phyloP scores from a whole-genome alignment of 2,329 filamentous ascomycete species.

The Fusarium humuli region DNA sequence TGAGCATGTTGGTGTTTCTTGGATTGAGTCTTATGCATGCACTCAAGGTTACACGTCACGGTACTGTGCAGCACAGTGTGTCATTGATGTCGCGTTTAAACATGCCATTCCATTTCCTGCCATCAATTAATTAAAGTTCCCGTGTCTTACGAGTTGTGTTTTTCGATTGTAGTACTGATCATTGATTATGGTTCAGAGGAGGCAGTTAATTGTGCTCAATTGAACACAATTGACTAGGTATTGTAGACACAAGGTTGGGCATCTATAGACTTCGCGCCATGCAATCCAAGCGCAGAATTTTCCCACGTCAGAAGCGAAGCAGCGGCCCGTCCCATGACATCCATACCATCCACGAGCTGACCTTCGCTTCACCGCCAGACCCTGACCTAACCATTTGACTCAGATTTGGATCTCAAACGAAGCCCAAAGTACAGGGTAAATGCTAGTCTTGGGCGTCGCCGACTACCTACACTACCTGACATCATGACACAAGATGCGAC shows the following conservation, averaged over 20 bases:
- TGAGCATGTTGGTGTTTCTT: not conserved
- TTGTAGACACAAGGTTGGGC: not conserved
- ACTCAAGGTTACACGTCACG: constrained; percentile 21
- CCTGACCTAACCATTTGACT: not conserved
- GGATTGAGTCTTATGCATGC: not conserved
- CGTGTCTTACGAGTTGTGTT: not conserved
- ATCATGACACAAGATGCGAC: constrained; percentile 20
- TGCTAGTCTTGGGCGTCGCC: constrained; percentile 7
- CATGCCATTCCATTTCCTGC: not conserved
- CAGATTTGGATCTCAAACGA: not conserved
- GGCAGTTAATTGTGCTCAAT: not conserved
- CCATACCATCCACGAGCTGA: not conserved
- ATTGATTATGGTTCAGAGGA: not conserved
- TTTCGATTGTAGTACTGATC: not conserved
- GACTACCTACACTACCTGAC: not conserved
- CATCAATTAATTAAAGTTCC: not conserved
- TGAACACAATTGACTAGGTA: not conserved
- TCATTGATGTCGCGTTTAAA: not conserved
- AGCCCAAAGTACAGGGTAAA: constrained; percentile 27
- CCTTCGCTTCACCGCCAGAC: constrained; percentile 19
- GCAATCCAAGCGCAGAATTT: constrained; percentile 16
- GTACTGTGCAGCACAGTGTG: constrained; percentile 7
- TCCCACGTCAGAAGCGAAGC: constrained; percentile 4
- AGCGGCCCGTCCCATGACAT: constrained; percentile 24
- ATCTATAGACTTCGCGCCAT: not conserved